Percentiles rank a stretch among this genome's conserved stretches.
These are phyloP conservation scores for Strobilomyces confusus DNA, from an alignment of 768 basidiomycete species.

Conservation along the genomic window DNA sequence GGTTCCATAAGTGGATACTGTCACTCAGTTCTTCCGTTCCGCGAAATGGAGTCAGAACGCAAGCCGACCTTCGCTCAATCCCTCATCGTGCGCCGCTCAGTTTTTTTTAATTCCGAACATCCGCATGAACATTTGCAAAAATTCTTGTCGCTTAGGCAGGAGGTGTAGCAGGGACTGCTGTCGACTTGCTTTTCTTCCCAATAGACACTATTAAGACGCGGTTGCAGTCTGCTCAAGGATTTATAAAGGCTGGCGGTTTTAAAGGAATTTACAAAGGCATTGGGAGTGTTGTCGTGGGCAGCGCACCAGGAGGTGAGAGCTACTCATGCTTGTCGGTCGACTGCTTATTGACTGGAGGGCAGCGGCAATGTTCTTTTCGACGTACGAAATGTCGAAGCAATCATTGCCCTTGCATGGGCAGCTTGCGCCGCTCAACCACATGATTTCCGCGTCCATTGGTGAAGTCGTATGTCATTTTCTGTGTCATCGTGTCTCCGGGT, in stretches of 20 bases:
- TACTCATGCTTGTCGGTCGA: neutral
- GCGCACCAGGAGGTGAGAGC: slow-evolving; percentile 84
- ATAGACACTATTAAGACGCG: slow-evolving; percentile 97
- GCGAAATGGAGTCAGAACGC: slow-evolving; percentile 26
- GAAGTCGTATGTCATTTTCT: slow-evolving; percentile 45
- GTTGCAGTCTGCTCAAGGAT: slow-evolving; percentile 85
- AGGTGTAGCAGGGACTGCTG: slow-evolving; percentile 86
- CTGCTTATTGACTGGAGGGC: slow-evolving; percentile 4
- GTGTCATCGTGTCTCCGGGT: slow-evolving; percentile 4
- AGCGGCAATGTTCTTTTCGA: slow-evolving; percentile 96
- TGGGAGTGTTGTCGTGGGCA: slow-evolving; percentile 91
- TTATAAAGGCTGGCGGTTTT: slow-evolving; percentile 82
- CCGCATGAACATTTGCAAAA: slow-evolving; percentile 11
- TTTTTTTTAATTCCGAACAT: slow-evolving; percentile 6
- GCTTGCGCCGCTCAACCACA: slow-evolving; percentile 61
- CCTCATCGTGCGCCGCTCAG: slow-evolving; percentile 37
- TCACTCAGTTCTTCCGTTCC: slow-evolving; percentile 4
- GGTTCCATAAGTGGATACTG: slow-evolving; percentile 11
- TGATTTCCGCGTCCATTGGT: slow-evolving; percentile 55
- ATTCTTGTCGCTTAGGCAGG: slow-evolving; percentile 57
- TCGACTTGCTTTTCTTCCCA: slow-evolving; percentile 95
- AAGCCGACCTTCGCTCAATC: slow-evolving; percentile 45
- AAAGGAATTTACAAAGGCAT: slow-evolving; percentile 89
- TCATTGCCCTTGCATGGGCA: slow-evolving; percentile 57
- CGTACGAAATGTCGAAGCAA: slow-evolving; percentile 86